Base-by-base conservation (phyloP, 106 monocot genomes). In the Apostasia shenzhenica region DNA sequence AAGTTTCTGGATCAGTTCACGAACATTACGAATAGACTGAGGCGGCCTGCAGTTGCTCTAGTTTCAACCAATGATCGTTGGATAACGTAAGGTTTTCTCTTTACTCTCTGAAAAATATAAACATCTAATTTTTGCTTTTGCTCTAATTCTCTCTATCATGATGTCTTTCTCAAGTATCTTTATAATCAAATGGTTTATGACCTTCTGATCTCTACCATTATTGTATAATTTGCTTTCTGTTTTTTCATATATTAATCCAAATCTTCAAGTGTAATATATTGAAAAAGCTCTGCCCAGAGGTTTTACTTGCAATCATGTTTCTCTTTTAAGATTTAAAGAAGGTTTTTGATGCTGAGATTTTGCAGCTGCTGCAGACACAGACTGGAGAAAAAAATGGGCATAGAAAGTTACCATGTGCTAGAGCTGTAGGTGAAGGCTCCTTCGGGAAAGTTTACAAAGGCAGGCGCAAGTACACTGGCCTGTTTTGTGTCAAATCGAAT, bases 381-480 rank as follows among this genome's bases (percentile, higher is more conserved):
- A 45, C 45, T 65, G 26, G 54, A 39, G 49, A 61, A 61, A 48
- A 62, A 57, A 44, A 94, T 90, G 97, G 90, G 81, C 60, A 75
- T 87, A 2, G 97, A 99, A 63, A 83, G 90, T 70, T 99, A 99
- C 79, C 93, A 87, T 66, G 99, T 99, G 54, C 70, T 88, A 48
- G 87, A 88, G 74, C 71, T 99, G 49, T 90, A 1, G 99, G 99
- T 0, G 93, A 93, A 70, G 99, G 99, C 4, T 93, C 93, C 2
- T 94, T 99, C 38, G 99, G 93, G 14, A 99, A 99, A 76, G 99
- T 93, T 70, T 93, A 93, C 79, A 99, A 93, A 76, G 93, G 99
- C 6, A 81, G 92, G 48, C 89, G 83, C 37, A 93, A 93, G 73
- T 80, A 71, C 67, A 93, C 99, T 2, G 77, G 86, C 52, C 90